Base-by-base conservation (phyloP, 495 filamentous ascomycete genomes). In the Zalerion maritima region DNA sequence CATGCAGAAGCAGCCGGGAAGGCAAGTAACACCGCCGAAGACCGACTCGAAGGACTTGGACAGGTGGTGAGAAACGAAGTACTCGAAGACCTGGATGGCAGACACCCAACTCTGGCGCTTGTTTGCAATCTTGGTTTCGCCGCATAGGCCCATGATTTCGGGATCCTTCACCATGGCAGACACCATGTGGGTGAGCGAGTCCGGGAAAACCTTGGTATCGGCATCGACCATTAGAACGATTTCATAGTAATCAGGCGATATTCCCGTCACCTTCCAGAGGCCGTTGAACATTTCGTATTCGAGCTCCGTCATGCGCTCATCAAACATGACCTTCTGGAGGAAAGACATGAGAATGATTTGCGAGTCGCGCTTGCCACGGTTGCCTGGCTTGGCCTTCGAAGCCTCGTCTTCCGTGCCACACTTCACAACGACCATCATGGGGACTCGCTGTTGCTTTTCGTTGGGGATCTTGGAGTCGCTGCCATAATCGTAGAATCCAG, bases 221-320 rank as follows among this genome's bases (percentile, higher is more conserved):
- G 91, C 91, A 50, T 99, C 91, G 23, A 99, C 91, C 85, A 94
- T 94, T 44, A 99, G 82, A 20, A 94, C 78, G 9, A 87, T 71
- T 41, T 99, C 91, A 52, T 94, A 96, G 49, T 85, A 99, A 50
- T 99, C 91, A 0, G 91, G 89, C 8, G 85, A 83, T 28, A 99
- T 94, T 18, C 91, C 91, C 4, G 91, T 99, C 23, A 96, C 78
- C 45, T 92, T 91, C 86, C 87, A 99, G 35, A 99, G 66, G 20
- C 89, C 91, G 44, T 96, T 99, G 61, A 96, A 96, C 80, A 99
- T 96, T 46, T 99, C 91, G 41, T 85, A 99, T 48, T 99, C 91
- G n/a, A 99, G 71, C 48, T 99, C 86, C 3, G 91, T 96, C 91
- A 99, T 99, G 21, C 91, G 80, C 54, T 99, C 91, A 49, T 99